Conservation (phyloP, 2,329 filamentous ascomycete species). For the Ceratocystis harringtonii region DNA sequence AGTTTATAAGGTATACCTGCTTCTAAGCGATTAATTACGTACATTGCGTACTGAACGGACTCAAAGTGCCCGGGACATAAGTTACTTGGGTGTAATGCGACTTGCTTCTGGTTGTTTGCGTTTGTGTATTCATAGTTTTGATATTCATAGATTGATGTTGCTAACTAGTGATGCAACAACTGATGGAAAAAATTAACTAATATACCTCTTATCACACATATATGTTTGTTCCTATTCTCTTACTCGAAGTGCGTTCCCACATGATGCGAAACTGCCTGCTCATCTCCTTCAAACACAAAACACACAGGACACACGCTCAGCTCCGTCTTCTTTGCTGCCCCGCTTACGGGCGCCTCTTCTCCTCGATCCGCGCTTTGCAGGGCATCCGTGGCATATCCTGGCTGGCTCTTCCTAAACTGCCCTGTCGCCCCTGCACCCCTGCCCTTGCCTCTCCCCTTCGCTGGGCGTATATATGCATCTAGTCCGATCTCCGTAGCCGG, state of each 20-base stretch:
- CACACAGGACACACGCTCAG: conserved; percentile 47
- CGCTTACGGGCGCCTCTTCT: not conserved
- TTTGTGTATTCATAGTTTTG: not conserved
- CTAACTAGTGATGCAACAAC: not conserved
- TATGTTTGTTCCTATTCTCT: not conserved
- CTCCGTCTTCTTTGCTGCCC: not conserved
- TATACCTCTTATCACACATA: not conserved
- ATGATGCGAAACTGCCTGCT: conserved; percentile 51
- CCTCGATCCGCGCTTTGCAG: not conserved
- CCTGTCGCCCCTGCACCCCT: not conserved
- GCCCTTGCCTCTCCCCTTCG: conserved; percentile 17
- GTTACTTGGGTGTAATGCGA: not conserved
- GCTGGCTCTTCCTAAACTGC: not conserved
- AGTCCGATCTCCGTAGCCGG: conserved; percentile 33
- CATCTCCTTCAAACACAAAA: conserved; percentile 50
- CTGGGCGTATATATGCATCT: conserved; percentile 34
- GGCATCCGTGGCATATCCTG: not conserved
- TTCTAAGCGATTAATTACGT: not conserved
- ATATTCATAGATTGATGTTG: not conserved
- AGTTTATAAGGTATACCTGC: not conserved
- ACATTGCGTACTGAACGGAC: not conserved
- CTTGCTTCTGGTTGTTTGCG: not conserved
- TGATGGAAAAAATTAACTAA: not conserved
- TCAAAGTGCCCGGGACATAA: not conserved
- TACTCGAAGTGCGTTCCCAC: conserved; percentile 41